Percentiles rank a stretch among this genome's conserved stretches.
Evolutionary conservation across 2,329 filamentous ascomycete species (phyloP).

Genomic region (Sporothrix brunneoviolacea): DNA sequence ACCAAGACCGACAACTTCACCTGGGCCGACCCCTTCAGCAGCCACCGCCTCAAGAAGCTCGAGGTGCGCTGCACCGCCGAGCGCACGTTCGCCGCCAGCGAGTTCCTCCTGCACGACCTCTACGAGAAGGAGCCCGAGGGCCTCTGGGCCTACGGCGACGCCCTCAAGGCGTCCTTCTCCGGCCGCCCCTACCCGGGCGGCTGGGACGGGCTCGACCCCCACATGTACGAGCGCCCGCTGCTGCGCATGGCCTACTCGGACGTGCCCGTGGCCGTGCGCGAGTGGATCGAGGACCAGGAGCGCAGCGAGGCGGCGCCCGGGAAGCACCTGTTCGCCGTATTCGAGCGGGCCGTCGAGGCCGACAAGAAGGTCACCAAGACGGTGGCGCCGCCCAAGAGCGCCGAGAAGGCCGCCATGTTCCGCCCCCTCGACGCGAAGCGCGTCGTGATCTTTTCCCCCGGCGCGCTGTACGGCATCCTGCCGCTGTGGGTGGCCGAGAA

Average conservation of each 20-base stretch:
- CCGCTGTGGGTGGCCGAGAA: conserved; percentile 43
- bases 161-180: conserved; percentile 35
- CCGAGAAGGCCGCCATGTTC: conserved; percentile 23
- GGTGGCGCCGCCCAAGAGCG: conserved; percentile 24
- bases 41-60: conserved; percentile 25
- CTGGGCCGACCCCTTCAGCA: conserved; percentile 36
- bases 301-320: conserved; percentile 21
- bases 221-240: conserved; percentile 42
- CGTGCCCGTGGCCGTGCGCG: conserved; percentile 36
- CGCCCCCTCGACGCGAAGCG: conserved; percentile 27
- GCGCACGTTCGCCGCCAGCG: conserved; percentile 30
- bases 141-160: conserved; percentile 33
- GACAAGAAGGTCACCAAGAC: conserved; percentile 34
- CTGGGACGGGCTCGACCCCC: conserved; percentile 47
- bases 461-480: conserved; percentile 42
- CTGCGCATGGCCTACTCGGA: conserved; percentile 40
- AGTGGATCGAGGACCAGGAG: conserved; percentile 43
- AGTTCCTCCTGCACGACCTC: conserved; percentile 40
- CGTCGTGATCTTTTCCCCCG: conserved; percentile 46
- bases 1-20: conserved; percentile 33
- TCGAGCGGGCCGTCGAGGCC: conserved; percentile 31
- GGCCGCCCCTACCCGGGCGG: conserved; percentile 42
- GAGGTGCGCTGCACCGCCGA: conserved; percentile 29
- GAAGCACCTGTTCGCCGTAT: conserved; percentile 36
- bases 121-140: conserved; percentile 31